Conservation (phyloP, 441 rosid genomes). For the Pelargonium myrrhifolium region DNA sequence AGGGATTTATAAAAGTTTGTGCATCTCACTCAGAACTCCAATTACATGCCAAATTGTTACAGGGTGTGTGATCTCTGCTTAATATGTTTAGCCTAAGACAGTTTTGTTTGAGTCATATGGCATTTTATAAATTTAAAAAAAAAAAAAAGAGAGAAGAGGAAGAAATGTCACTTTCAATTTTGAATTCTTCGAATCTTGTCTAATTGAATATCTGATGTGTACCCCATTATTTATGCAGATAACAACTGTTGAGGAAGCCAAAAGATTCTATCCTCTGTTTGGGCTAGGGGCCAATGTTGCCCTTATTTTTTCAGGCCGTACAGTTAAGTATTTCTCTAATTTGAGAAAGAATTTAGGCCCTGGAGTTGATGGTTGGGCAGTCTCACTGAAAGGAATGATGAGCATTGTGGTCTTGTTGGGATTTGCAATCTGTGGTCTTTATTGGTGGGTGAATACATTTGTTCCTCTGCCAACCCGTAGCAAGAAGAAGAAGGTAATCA, state of each 20-base stretch:
- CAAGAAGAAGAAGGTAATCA: constrained; percentile 85
- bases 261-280: constrained; percentile 84
- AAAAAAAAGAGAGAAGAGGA: no score
- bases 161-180: no score
- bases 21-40: no score
- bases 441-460: constrained; percentile 88
- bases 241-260: constrained; percentile 92
- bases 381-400: constrained; percentile 95
- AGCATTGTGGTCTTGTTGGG: constrained; percentile 90
- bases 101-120: no score
- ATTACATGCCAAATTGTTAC: no score
- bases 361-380: constrained; percentile 98
- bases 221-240: constrained; percentile 40
- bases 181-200: no score
- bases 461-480: constrained; percentile 86
- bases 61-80: no score
- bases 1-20: no score
- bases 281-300: constrained; percentile 98
- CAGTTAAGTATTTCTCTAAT: constrained; percentile 90
- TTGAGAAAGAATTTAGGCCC: constrained; percentile 83
- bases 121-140: no score
- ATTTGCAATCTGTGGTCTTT: constrained; percentile 64
- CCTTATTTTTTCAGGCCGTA: constrained; percentile 84
- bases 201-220: no score
- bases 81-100: no score